These are phyloP conservation scores for Lumnitzera racemosa DNA, from an alignment of 345 rosid genomes.

Conservation along the genomic window DNA sequence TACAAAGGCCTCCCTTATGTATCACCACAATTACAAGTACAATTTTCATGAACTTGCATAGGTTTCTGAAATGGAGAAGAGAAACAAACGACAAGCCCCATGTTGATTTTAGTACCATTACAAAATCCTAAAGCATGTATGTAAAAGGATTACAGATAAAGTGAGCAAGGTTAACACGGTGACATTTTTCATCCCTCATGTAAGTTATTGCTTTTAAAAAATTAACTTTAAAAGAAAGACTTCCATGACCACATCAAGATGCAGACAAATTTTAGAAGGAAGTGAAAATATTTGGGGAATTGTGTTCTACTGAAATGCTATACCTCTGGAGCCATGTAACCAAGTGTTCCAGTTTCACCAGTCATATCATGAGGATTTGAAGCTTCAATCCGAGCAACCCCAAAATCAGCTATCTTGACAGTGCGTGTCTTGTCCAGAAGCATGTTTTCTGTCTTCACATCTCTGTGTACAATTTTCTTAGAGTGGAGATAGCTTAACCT, in stretches of 20 bases:
- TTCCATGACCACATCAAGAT: too few species aligned
- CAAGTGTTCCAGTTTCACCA: constrained; percentile 98
- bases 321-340: constrained; percentile 99
- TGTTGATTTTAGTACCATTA: too few species aligned
- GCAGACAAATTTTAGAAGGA: too few species aligned
- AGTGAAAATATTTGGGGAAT: not conserved
- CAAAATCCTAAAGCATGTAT: not conserved
- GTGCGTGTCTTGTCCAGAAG: constrained; percentile 81
- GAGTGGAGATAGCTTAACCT: constrained; percentile 94
- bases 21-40: too few species aligned
- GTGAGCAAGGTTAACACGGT: too few species aligned
- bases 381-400: constrained; percentile 96
- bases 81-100: too few species aligned
- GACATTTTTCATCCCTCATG: too few species aligned
- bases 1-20: not conserved
- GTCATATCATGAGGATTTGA: constrained; percentile 99
- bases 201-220: too few species aligned
- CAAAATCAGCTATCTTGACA: constrained; percentile 91
- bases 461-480: constrained; percentile 91
- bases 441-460: constrained; percentile 99
- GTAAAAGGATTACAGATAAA: too few species aligned
- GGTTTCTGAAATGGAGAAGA: too few species aligned
- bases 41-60: too few species aligned
- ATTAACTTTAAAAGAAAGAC: too few species aligned
- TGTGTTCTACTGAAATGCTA: not conserved